Evolutionary conservation across 352 stramenopile species (phyloP), one percentile per base, ranked within the genome.

Genomic region (Paralagenidium karlingii): DNA sequence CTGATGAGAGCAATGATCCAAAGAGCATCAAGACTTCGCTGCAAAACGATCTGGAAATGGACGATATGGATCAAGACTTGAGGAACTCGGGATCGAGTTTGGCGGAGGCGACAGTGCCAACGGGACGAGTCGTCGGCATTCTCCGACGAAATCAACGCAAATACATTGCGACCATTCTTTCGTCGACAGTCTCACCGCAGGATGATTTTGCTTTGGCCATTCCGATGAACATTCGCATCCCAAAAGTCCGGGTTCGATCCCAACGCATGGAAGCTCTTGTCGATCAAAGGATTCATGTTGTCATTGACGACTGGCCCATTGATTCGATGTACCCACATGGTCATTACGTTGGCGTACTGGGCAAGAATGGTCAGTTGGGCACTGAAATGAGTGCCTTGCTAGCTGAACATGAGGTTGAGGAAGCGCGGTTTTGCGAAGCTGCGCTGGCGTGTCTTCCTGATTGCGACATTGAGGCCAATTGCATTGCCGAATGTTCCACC

Each of bases 351-450:
- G 61, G 69, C 7, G 63, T 89, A 18, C 51, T 91, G 5, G 78
- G 78, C 11, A 49, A 59, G 7, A 59, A 58, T 1, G 73, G 76
- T 15, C 67, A 55, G 27, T 56, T 91, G 6, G 58, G 71, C 16
- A 92, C 78, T 3, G 82, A 95, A 40, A 60, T 94, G 2, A 82
- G 60, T 8, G 77, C 81, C 20, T 48, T 94, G 32, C 67, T 95
- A 0, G 73, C 91, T 21, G 53, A 88, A 34, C 74, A 91, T 30
- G 75, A 87, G 34, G 75, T 90, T 32, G 66, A 83, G 16, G 79
- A 91, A 29, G 56, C 71, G 11, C 73, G 70, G 24, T 95, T 95
- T 50, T 89, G 81, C 45, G 80, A 93, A 53, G 62, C 60, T 3
- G 77, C 82, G 13, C 53, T 95, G 10, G 82, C 81, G 24, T 94